Percentiles rank a stretch among this genome's conserved stretches.
Conservation (phyloP, 495 filamentous ascomycete species). For the Penicillium egyptiacum region DNA sequence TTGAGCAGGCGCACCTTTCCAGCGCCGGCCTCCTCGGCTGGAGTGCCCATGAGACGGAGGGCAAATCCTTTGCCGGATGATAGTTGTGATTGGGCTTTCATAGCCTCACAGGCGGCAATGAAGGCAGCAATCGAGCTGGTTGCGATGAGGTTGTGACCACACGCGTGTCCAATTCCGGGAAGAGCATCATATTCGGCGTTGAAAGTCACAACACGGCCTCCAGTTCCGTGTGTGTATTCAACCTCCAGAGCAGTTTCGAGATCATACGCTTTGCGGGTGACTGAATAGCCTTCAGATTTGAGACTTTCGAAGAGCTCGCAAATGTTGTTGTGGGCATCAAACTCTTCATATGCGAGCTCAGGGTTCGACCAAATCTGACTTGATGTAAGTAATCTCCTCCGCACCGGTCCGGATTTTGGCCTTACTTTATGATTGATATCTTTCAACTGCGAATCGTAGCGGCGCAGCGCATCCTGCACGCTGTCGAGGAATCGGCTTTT, state of each 20-base stretch:
- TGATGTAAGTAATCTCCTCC: not conserved
- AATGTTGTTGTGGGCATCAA: slow-evolving; percentile 53
- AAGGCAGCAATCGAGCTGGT: slow-evolving; percentile 48
- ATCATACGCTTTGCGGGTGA: slow-evolving; percentile 48
- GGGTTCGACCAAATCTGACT: slow-evolving; percentile 50
- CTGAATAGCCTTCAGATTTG: slow-evolving; percentile 27
- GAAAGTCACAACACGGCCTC: slow-evolving; percentile 53
- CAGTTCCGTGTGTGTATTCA: slow-evolving; percentile 46
- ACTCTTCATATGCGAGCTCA: slow-evolving; percentile 55
- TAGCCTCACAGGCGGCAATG: slow-evolving; percentile 37
- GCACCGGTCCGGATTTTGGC: not conserved
- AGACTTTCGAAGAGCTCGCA: slow-evolving; percentile 45
- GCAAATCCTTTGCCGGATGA: slow-evolving; percentile 25
- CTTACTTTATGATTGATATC: slow-evolving; percentile 50
- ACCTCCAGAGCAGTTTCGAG: slow-evolving; percentile 58
- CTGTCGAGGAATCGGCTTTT: slow-evolving; percentile 29
- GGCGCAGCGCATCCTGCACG: slow-evolving; percentile 31
- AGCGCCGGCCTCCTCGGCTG: slow-evolving; percentile 42
- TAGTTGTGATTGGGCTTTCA: slow-evolving; percentile 22
- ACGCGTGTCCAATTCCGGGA: slow-evolving; percentile 48
- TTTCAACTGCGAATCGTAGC: slow-evolving; percentile 38
- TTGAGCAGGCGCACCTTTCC: slow-evolving; percentile 53
- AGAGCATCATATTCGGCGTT: slow-evolving; percentile 61
- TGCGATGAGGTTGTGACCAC: slow-evolving; percentile 51
- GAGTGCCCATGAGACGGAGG: slow-evolving; percentile 48